Evolutionary conservation across 108 stramenopile genomes (phyloP), one percentile per base, ranked within the genome.

Genomic region (Thalassiosira profunda): DNA sequence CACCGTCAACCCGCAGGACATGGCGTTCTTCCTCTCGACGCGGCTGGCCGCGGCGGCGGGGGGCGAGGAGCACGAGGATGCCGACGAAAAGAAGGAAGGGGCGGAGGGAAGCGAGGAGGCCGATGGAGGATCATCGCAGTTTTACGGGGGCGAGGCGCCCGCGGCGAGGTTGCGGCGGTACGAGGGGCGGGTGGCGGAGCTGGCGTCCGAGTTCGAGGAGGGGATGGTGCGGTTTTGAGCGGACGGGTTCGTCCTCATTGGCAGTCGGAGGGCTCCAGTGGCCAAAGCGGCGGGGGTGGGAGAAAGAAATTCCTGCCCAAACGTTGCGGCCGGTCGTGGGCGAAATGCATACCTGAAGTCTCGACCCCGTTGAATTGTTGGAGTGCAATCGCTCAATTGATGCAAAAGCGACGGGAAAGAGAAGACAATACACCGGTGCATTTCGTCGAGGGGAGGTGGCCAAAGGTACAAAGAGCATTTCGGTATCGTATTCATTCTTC

Each of bases 161-260:
- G 72, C 79, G 1, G 61, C 83, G 58, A 53, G 80, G 14, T 63
- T 94, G 43, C 51, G 79, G 5, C 70, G 58, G 34, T 94, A 88
- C 72, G 93, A 94, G 74, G 75, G 58, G 4, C 51, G 64, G 29
- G 87, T 84, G 2, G 87, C 87, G 14, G 68, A 82, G 29, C 41
- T 91, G 11, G 85, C 87, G 11, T 54, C 78, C n/a, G 86, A 91
- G 54, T 91, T 86, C 67, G 90, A 94, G 64, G 83, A 86, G 21
- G 82, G 89, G n/a, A 92, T 94, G 89, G 76, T 88, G 37, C 76
- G 93, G 31, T 94, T 88, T 69, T 94, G 65, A 81, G n/a, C n/a
- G 40, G 3, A 57, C 56, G 12, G 11, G 12, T 5, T 44, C 37
- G 58, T 18, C 28, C 8, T 41, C 37, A 58, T 23, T 4, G 3